These are phyloP conservation scores for Colletotrichum caudatum DNA, from an alignment of 2,329 filamentous ascomycete genomes.

Conservation along the genomic window DNA sequence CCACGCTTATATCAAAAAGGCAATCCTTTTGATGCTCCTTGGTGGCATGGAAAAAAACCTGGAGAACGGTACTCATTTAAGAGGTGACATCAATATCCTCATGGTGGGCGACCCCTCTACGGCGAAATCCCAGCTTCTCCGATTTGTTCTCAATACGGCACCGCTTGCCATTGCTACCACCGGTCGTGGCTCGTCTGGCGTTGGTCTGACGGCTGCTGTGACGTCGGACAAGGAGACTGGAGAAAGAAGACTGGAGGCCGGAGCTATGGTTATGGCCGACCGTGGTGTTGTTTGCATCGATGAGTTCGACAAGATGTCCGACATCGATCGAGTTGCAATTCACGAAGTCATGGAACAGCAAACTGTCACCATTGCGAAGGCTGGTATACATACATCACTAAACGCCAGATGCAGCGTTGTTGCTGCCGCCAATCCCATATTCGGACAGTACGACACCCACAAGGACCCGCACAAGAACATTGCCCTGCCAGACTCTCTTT, in stretches of 20 bases:
- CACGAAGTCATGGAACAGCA: conserved; percentile 99
- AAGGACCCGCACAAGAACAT: conserved; percentile 99
- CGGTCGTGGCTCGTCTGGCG: conserved; percentile 94
- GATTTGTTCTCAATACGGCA: conserved; percentile 97
- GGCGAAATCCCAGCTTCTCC: conserved; percentile 96
- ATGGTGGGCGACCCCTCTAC: conserved; percentile 99
- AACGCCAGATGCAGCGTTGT: conserved; percentile 98
- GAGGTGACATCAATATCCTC: conserved; percentile 98
- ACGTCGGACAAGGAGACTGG: conserved; percentile 98
- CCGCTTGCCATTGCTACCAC: conserved; percentile 97
- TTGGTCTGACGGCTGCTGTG: conserved; percentile 96
- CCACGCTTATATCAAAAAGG: conserved; percentile 98
- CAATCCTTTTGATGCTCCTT: conserved; percentile 93
- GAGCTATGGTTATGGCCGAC: conserved; percentile 98
- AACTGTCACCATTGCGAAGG: conserved; percentile 98
- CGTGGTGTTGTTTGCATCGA: conserved; percentile 98
- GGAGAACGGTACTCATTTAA: conserved; percentile 96
- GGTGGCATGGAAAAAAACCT: conserved; percentile 98
- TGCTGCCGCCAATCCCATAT: conserved; percentile 96
- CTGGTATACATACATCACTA: conserved; percentile 95
- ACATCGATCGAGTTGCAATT: conserved; percentile 96
- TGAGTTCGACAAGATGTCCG: conserved; percentile 99
- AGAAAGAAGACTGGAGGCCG: conserved; percentile 92
- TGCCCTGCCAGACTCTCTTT: conserved; percentile 91
- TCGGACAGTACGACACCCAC: conserved; percentile 97